Base-by-base conservation (phyloP, 768 basidiomycete genomes). In the Botryobasidium botryosum region DNA sequence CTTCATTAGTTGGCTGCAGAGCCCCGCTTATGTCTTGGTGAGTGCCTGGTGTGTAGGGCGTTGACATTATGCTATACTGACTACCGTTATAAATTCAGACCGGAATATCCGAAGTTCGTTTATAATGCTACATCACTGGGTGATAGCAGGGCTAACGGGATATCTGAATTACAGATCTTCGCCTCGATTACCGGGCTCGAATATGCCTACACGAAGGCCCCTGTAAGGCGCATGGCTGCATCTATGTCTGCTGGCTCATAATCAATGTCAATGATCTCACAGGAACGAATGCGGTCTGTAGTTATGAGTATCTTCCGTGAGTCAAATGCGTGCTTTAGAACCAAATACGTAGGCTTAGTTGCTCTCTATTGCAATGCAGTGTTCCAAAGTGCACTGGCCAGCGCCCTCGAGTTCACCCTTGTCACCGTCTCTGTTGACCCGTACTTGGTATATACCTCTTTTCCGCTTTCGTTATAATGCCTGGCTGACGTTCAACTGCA, bases 241-340 rank as follows among this genome's bases (percentile, higher is more conserved):
- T n/a, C n/a, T n/a, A n/a, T n/a, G n/a, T n/a, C n/a, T n/a, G n/a
- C n/a, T n/a, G n/a, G n/a, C n/a, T n/a, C n/a, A n/a, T n/a, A n/a
- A n/a, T n/a, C n/a, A n/a, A n/a, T n/a, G n/a, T n/a, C n/a, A n/a
- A n/a, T n/a, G n/a, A 84, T 86, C 60, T 83, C 83, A 17, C 12
- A 75, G 66, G 60, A 81, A 81, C 61, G 81, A 61, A 88, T 88
- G 87, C 73, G 75, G 24, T 84, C 81, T 35, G 71, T 88, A 46
- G 82, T 90, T 45, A 83, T 83, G 79, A 64, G 72, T 25, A 48
- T 76, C 26, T 77, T 72, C 62, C 58, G 77, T n/a, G n/a, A n/a
- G n/a, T n/a, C n/a, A n/a, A n/a, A n/a, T n/a, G n/a, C n/a, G n/a
- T n/a, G n/a, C n/a, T n/a, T n/a, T n/a, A n/a, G n/a, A n/a, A n/a